Percentiles rank a stretch among this genome's conserved stretches.
These are phyloP conservation scores for Dianthus caryophyllus DNA, from an alignment of 148 eudicot species.

Conservation along the genomic window DNA sequence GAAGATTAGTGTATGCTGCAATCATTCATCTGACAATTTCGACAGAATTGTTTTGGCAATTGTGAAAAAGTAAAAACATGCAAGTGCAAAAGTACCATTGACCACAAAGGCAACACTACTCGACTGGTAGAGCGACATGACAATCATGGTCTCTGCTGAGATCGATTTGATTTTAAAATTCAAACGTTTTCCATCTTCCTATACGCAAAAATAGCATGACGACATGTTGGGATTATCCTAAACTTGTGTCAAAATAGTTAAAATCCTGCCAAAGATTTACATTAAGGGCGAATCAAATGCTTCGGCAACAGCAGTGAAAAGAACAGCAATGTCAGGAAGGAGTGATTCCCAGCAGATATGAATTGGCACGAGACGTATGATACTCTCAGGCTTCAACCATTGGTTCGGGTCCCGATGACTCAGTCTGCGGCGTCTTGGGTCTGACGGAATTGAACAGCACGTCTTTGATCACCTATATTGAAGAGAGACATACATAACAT, in stretches of 20 bases:
- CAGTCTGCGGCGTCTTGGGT: conserved; percentile 45
- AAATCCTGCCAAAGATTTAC: conserved; percentile 5
- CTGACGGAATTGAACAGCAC: conserved; percentile 80
- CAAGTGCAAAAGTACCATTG: too few relatives aligned
- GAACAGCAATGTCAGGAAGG: background rate
- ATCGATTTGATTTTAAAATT: too few relatives aligned
- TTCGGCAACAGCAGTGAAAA: background rate
- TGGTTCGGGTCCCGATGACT: conserved; percentile 82
- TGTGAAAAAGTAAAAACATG: too few relatives aligned
- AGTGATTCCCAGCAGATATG: background rate
- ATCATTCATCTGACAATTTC: too few relatives aligned
- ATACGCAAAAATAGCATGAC: background rate
- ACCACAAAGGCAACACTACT: too few relatives aligned
- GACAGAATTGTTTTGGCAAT: too few relatives aligned
- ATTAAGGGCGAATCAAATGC: background rate
- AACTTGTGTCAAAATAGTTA: background rate
- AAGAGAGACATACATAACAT: background rate
- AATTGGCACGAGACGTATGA: background rate
- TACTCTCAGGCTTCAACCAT: conserved; percentile 69
- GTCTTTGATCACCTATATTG: conserved; percentile 79
- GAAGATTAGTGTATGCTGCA: too few relatives aligned
- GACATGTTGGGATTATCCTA: conserved; percentile 1
- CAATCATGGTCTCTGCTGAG: too few relatives aligned
- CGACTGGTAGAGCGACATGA: too few relatives aligned
- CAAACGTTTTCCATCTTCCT: too few relatives aligned